Base-by-base conservation (phyloP, 768 basidiomycete genomes). In the Podaxis sp. region DNA sequence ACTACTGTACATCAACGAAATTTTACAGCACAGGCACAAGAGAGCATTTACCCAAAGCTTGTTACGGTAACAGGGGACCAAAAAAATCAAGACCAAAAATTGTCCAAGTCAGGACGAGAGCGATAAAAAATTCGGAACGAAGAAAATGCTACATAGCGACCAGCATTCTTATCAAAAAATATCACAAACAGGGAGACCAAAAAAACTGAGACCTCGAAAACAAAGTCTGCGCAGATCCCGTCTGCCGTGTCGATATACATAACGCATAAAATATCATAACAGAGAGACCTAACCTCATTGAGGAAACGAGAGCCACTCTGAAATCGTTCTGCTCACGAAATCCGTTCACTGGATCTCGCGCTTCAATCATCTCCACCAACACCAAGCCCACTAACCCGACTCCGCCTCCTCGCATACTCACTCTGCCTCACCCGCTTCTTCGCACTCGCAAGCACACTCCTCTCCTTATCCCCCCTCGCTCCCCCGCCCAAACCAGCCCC, bases 391-490 rank as follows among this genome's bases (percentile, higher is more conserved):
- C 73, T 33, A 51, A 59, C 36, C 15, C 79, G 76, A 65, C 85
- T 90, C 69, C 75, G 78, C 70, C 88, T 76, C 66, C 87, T 77
- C 22, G 82, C 80, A 68, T 88, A 86, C 77, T 92, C 91, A 67
- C 90, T 93, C 79, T 90, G 89, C 70, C 91, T 85, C 59, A 82
- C 85, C 64, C 84, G 77, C 74, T 85, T 90, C 83, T 87, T 90
- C 67, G 87, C 87, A 61, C 84, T 87, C 80, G 87, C 79, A 70
- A 84, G 61, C 65, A 85, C 67, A 38, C 66, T 52, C 51, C 71
- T 68, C 7, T 63, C 61, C 24, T 67, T 69, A 48, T 68, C 70
- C 51, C 66, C 68, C 44, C 71, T 63, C 63, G 69, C 69, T 4
- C 74, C 75, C 6, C 44, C n/a, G 44, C 68, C 64, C 17, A 72